Conservation (phyloP, 2,329 filamentous ascomycete species). For the Pseudocercospora pini-densiflorae region DNA sequence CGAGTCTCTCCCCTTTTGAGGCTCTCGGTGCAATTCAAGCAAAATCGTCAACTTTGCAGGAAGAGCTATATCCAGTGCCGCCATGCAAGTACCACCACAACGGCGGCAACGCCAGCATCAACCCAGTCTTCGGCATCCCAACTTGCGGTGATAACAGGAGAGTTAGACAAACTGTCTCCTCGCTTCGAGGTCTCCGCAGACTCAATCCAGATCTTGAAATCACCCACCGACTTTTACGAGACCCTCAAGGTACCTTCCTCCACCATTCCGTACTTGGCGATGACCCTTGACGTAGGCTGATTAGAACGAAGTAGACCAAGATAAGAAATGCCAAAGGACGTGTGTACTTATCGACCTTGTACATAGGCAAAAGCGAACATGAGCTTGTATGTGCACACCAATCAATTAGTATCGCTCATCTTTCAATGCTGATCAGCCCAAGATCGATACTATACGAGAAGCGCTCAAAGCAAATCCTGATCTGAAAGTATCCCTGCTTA, state of each 20-base stretch:
- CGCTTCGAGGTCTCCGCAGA: constrained; percentile 84
- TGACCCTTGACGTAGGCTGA: constrained; percentile 11
- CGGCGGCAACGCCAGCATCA: constrained; percentile 26
- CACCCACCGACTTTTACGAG: constrained; percentile 88
- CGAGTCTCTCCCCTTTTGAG: constrained; percentile 34
- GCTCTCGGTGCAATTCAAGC: constrained; percentile 20
- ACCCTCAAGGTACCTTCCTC: constrained; percentile 73
- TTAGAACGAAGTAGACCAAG: constrained; percentile 62
- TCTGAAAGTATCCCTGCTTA: constrained; percentile 84
- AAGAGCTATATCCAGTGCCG: constrained; percentile 30
- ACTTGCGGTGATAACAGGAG: constrained; percentile 66
- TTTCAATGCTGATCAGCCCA: not conserved
- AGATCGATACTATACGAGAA: constrained; percentile 77
- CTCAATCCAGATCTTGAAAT: constrained; percentile 77
- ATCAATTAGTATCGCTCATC: not conserved
- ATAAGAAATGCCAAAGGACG: constrained; percentile 77
- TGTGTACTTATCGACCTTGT: constrained; percentile 94
- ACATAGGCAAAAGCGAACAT: constrained; percentile 91
- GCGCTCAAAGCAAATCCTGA: constrained; percentile 75
- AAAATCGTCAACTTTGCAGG: not conserved
- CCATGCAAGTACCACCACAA: constrained; percentile 32
- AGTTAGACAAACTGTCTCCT: constrained; percentile 89
- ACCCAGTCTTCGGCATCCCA: constrained; percentile 51
- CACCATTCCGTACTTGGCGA: not conserved
- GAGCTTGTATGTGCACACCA: constrained; percentile 65